These are phyloP conservation scores for Lantana camara DNA, from an alignment of 257 asterid species.

Conservation along the genomic window DNA sequence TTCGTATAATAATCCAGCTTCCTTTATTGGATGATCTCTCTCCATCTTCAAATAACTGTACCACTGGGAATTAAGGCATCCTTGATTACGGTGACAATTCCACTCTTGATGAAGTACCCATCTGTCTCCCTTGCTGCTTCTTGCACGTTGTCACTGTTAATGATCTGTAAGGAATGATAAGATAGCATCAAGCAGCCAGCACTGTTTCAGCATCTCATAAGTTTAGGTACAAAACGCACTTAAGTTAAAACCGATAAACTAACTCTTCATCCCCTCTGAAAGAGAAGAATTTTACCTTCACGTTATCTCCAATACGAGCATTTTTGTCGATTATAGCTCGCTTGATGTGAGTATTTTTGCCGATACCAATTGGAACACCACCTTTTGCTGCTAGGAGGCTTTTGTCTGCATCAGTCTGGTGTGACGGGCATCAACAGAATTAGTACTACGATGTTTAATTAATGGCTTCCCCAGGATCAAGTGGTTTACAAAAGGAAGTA, in stretches of 20 bases:
- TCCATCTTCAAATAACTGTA: slow-evolving; percentile 43
- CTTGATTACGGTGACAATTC: slow-evolving; percentile 61
- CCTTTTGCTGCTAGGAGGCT: slow-evolving; percentile 51
- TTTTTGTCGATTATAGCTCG: slow-evolving; percentile 73
- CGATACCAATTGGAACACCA: slow-evolving; percentile 62
- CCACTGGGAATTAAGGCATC: slow-evolving; percentile 68
- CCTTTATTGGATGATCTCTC: not conserved
- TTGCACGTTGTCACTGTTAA: slow-evolving; percentile 59
- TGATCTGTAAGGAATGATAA: slow-evolving; percentile 40
- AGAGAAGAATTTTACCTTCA: slow-evolving; percentile 41
- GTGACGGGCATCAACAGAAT: not conserved
- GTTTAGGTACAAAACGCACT: not conserved
- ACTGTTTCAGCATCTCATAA: not conserved
- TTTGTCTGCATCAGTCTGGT: slow-evolving; percentile 60
- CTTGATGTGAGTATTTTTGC: slow-evolving; percentile 58
- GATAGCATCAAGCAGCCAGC: slow-evolving; percentile 5
- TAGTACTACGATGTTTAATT: not conserved
- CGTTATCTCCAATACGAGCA: slow-evolving; percentile 62
- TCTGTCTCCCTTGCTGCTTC: slow-evolving; percentile 75
- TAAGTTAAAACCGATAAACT: no score
- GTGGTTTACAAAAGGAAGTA: not conserved
- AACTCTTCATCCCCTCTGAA: no score
- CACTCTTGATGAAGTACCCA: slow-evolving; percentile 74
- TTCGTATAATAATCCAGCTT: not conserved
- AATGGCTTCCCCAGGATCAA: not conserved